Base-by-base conservation (phyloP, 176 grass and related monocot genomes). In the Phoenix roebelenii region DNA sequence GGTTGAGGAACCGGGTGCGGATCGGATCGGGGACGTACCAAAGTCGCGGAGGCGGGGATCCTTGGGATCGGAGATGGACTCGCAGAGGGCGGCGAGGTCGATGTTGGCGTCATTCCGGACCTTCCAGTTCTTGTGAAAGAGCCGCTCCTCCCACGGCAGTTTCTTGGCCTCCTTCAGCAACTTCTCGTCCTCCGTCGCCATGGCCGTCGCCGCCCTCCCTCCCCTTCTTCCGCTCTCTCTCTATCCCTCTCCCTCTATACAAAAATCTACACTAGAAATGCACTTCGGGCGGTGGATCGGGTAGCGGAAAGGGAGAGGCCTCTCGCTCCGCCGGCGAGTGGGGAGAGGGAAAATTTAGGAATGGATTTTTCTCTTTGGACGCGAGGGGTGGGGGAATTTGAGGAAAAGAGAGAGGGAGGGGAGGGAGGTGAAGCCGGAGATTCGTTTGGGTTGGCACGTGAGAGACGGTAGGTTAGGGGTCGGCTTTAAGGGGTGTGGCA, bases 161-260 rank as follows among this genome's bases (percentile, higher is more conserved):
- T 98, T 98, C 66, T 98, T 98, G 54, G 93, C 87, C 80, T 98
- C 93, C 80, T 98, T 98, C 66, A 98, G 82, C 66, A 98, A 85
- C 84, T 98, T 98, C 75, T 98, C 93, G 56, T 98, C 93, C 76
- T 98, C 93, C 66, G 93, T 98, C 82, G 93, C 67, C 93, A 98
- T 98, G 65, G 57, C 35, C 76, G 67, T 24, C 68, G 55, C 72
- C 76, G 32, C 52, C 66, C 52, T 18, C 52, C 61, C 30, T 17
- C 14, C 49, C 4, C 26, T 7, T 54, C 44, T 69, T 61, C 61
- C 49, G 26, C 10, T 22, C 22, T 18, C 22, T 3, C 68, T 25
- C 18, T 57, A 59, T 53, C 52, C 25, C 9, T 44, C 35, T 44
- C 10, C 14, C 9, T 44, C 14, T 44, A 44, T 0, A 44, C 9